Conservation (phyloP, 495 filamentous ascomycete species). For the Penicillium canariense region DNA sequence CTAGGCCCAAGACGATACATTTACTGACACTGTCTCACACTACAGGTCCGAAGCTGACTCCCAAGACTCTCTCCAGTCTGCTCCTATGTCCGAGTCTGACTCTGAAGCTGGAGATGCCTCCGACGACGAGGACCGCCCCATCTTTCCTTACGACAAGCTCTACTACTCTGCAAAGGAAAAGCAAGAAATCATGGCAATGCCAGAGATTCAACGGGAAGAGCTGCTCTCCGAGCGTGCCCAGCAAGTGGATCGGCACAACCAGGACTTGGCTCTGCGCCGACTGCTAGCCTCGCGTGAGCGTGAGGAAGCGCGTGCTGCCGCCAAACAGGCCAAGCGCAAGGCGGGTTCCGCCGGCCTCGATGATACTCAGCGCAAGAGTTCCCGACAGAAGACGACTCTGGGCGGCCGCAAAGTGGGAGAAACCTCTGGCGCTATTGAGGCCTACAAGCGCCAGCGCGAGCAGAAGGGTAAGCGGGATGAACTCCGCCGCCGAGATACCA, state of each 20-base stretch:
- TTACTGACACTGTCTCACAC: constrained; percentile 14
- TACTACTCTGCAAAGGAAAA: constrained; percentile 80
- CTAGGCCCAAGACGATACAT: not conserved
- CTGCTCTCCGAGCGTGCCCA: constrained; percentile 86
- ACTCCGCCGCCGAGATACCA: constrained; percentile 64
- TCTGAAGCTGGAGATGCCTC: constrained; percentile 50
- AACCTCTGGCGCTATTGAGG: constrained; percentile 71
- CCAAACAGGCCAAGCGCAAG: constrained; percentile 78
- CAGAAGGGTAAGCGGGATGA: constrained; percentile 72
- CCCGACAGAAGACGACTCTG: constrained; percentile 74
- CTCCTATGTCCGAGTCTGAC: constrained; percentile 80
- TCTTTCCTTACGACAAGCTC: constrained; percentile 86
- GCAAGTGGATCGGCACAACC: constrained; percentile 72
- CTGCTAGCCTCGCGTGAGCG: constrained; percentile 68
- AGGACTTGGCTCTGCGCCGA: constrained; percentile 80
- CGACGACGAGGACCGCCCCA: constrained; percentile 54
- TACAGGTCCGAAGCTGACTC: constrained; percentile 63
- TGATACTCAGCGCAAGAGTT: constrained; percentile 71
- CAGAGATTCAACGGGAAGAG: constrained; percentile 86
- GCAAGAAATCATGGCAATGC: constrained; percentile 76
- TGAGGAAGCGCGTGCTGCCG: constrained; percentile 50
- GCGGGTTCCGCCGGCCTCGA: constrained; percentile 72
- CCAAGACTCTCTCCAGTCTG: constrained; percentile 73
- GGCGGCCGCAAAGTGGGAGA: constrained; percentile 78
- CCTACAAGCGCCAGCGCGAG: constrained; percentile 79